A percentile compares a stretch with the other conserved stretches of the same genome.
These are phyloP conservation scores for Dictyostelium gargantuum DNA, from an alignment of 208 protist species.

Conservation along the genomic window DNA sequence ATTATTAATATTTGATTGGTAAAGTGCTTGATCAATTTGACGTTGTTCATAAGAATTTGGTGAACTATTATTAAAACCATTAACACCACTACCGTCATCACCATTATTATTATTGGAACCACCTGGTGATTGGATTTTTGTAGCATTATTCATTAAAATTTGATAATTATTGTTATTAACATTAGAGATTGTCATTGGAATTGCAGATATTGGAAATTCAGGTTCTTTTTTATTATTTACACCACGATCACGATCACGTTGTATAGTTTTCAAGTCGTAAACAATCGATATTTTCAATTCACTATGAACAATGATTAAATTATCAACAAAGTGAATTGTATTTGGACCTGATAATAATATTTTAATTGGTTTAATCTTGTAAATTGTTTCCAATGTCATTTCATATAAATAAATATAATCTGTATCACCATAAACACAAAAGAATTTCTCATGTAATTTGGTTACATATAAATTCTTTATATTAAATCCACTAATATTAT, in stretches of 20 bases:
- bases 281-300: slow-evolving; percentile 10
- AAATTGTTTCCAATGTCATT: slow-evolving; percentile 26
- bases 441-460: background rate
- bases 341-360: slow-evolving; percentile 16
- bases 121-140: background rate
- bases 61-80: background rate
- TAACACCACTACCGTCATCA: background rate
- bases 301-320: slow-evolving; percentile 44
- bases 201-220: slow-evolving; percentile 44
- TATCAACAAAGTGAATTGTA: slow-evolving; percentile 49
- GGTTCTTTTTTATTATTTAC: background rate
- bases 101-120: background rate
- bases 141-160: background rate
- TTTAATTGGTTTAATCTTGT: slow-evolving; percentile 1
- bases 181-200: background rate
- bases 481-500: background rate
- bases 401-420: slow-evolving; percentile 18
- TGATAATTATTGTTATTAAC: background rate
- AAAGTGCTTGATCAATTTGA: background rate
- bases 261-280: slow-evolving; percentile 31
- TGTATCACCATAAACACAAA: slow-evolving; percentile 28
- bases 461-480: slow-evolving; percentile 38
- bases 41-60: background rate
- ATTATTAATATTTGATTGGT: background rate
- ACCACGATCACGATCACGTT: background rate